Conservation (phyloP, 2,329 filamentous ascomycete genomes). For the Sclerotinia borealis region DNA sequence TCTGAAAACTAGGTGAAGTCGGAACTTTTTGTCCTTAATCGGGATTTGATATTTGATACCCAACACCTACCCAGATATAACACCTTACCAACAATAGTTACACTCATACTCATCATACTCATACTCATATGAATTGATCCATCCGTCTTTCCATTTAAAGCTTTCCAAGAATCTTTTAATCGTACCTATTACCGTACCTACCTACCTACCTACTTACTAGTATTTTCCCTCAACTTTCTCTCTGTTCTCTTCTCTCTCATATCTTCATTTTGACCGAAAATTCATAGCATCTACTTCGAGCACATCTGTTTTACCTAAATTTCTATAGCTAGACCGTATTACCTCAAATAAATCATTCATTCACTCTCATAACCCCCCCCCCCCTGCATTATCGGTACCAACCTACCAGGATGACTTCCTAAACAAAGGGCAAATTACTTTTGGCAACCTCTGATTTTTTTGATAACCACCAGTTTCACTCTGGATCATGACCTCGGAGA, state of each 20-base stretch:
- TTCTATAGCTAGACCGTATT: background rate
- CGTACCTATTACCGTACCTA: background rate
- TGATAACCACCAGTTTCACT: background rate
- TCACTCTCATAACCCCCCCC: background rate
- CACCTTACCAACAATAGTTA: background rate
- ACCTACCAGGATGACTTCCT: slow-evolving; percentile 6
- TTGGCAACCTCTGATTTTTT: slow-evolving; percentile 8
- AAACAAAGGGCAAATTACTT: slow-evolving; percentile 14
- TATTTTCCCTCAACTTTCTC: background rate
- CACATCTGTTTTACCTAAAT: background rate
- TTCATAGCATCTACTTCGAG: too few species aligned
- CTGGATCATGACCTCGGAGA: slow-evolving; percentile 36
- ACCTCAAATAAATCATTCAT: background rate
- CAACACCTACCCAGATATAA: background rate
- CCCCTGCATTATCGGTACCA: slow-evolving; percentile 5
- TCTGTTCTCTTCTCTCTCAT: background rate
- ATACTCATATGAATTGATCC: background rate
- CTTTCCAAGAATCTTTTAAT: background rate
- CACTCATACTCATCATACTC: too few species aligned
- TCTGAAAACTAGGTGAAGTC: background rate
- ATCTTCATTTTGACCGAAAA: background rate
- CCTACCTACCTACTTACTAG: background rate
- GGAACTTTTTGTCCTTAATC: background rate
- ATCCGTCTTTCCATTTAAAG: background rate
- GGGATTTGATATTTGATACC: too few species aligned